Percentiles rank a stretch among this genome's conserved stretches.
These are phyloP conservation scores for Panus rudis DNA, from an alignment of 768 basidiomycete genomes.

Conservation along the genomic window DNA sequence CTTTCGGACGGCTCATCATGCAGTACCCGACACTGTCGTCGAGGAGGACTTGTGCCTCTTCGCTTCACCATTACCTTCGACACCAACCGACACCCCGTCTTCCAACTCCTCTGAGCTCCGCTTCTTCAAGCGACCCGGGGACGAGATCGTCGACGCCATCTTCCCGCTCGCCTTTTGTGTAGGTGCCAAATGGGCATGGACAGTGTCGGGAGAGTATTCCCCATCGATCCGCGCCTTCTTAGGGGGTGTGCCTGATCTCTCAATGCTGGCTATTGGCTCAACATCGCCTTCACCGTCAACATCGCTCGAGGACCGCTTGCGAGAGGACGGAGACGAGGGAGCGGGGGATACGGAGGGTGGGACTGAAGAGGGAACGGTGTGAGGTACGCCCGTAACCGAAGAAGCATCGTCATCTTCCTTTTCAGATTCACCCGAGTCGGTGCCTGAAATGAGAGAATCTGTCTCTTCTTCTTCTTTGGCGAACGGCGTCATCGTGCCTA, in stretches of 20 bases:
- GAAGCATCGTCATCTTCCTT: neutral
- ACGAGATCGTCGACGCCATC: slow-evolving; percentile 1
- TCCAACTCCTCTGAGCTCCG: slow-evolving; percentile 24
- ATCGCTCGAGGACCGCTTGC: neutral
- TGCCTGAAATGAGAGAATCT: slow-evolving; percentile 1
- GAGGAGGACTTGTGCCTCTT: no score
- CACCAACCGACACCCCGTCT: slow-evolving; percentile 10
- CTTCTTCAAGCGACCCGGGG: slow-evolving; percentile 16
- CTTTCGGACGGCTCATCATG: no score
- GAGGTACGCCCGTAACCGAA: neutral
- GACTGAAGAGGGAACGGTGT: neutral
- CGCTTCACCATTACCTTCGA: slow-evolving; percentile 8
- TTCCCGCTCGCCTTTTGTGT: neutral
- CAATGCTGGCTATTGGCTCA: no score
- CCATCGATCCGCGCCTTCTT: no score
- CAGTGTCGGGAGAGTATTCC: no score
- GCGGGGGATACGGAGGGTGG: neutral
- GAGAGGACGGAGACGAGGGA: neutral
- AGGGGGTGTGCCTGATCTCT: no score
- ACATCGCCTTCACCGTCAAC: neutral
- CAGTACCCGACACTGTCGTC: no score
- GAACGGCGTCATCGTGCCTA: neutral
- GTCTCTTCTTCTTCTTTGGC: slow-evolving; percentile 13
- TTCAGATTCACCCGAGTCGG: neutral
- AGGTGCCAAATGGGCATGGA: no score